Base-by-base conservation (phyloP, 352 stramenopile species). In the Globisporangium abappressorium region DNA sequence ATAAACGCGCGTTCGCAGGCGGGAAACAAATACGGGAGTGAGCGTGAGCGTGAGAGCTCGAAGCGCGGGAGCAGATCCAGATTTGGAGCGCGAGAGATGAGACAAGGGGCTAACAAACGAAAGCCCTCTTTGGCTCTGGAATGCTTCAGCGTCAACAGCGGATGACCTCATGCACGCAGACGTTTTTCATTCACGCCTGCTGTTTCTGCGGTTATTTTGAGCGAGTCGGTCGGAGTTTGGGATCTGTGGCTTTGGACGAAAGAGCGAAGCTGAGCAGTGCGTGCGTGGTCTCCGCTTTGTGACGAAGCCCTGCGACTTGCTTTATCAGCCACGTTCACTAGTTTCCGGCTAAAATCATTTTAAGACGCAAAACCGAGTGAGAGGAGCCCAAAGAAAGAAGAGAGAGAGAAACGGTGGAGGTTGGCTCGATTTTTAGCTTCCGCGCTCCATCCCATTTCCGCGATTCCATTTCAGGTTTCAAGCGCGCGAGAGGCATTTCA, bases 341-440 rank as follows among this genome's bases (percentile, higher is more conserved):
- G 55, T 61, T 61, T 61, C 55, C 30, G 5, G 20, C 8, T 7
- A n/a, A 34, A 61, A 20, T 24, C 30, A 46, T 46, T 61, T 61
- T 46, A 51, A 51, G 43, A 24, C 18, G 43, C 30, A 58, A 58
- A 33, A 33, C 28, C 28, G 28, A 15, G 26, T 24, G 22, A 58
- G 22, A 33, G 55, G 22, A 33, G 55, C 18, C 8, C 30, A 61
- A 46, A 20, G 28, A 34, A 59, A 28, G 15, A 15, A 57, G 53
- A 57, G 24, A 57, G 24, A 36, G 51, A 55, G 47, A 22, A 33
- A 58, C 14, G 22, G 38, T 30, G 55, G 30, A 26, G 54, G 54
- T 59, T 59, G 54, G 30, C 55, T 22, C 55, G 55, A 46, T 61
- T 61, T 59, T 61, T 61, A 61, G 55, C 55, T 20, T 15, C 9